A percentile compares a stretch with the other conserved stretches of the same genome.
These are phyloP conservation scores for Casuarina glauca DNA, from an alignment of 306 rosid species.

Conservation along the genomic window DNA sequence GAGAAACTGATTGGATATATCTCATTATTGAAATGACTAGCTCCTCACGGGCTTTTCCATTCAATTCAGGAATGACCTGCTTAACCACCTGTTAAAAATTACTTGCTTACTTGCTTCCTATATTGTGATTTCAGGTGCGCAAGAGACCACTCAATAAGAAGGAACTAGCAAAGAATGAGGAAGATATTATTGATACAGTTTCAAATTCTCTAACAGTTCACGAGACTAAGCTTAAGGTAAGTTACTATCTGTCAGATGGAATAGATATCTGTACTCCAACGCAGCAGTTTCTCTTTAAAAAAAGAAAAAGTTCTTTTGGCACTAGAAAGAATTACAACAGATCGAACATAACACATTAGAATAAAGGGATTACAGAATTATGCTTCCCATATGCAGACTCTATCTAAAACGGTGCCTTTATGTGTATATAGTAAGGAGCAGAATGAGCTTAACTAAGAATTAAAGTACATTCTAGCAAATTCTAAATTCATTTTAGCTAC, in stretches of 20 bases:
- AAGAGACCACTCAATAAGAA: conserved; percentile 95
- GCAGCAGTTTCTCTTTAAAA: background rate
- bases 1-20: background rate
- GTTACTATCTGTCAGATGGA: background rate
- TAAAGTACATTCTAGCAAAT: background rate
- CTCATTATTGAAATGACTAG: conserved; percentile 10
- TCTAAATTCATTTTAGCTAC: background rate
- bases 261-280: background rate
- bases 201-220: conserved; percentile 83
- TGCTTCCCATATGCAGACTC: background rate
- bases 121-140: conserved; percentile 71
- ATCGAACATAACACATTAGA: too few species aligned
- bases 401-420: background rate
- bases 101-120: background rate
- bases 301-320: background rate
- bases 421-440: background rate
- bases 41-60: conserved; percentile 17
- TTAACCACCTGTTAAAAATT: conserved; percentile 14
- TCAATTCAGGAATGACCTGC: conserved; percentile 3
- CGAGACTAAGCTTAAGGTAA: conserved; percentile 94
- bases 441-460: background rate
- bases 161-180: conserved; percentile 91
- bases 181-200: conserved; percentile 83
- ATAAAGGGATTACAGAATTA: background rate
- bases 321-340: background rate